phyloP scores from a whole-genome alignment of 352 stramenopile genomes.

The Phytophthora meadii region DNA sequence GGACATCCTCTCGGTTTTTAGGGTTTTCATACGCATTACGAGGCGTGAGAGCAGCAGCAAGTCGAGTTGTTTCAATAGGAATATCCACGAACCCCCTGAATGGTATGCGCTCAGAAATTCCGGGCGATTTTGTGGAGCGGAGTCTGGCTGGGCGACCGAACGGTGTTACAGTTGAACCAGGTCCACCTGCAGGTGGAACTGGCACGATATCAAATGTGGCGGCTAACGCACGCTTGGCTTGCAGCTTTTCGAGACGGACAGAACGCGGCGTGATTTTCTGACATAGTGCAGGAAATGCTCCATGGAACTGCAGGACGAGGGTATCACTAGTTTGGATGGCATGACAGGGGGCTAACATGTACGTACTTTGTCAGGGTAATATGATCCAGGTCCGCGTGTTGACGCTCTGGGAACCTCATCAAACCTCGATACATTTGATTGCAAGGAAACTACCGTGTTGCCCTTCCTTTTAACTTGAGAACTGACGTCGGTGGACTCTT shows the following conservation, averaged over 20 bases:
- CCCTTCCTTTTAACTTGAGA: slow-evolving; percentile 37
- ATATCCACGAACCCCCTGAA: slow-evolving; percentile 4
- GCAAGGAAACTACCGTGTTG: slow-evolving; percentile 45
- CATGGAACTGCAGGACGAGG: slow-evolving; percentile 42
- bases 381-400: slow-evolving; percentile 44
- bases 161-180: neutral
- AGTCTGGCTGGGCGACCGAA: neutral
- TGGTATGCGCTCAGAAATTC: neutral
- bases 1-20: slow-evolving; percentile 47
- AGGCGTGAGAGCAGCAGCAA: slow-evolving; percentile 52
- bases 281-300: slow-evolving; percentile 54
- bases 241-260: slow-evolving; percentile 31
- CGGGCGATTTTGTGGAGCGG: neutral
- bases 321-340: neutral
- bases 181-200: neutral
- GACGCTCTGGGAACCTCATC: slow-evolving; percentile 8
- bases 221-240: slow-evolving; percentile 34
- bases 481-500: slow-evolving; percentile 46
- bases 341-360: neutral
- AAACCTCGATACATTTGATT: slow-evolving; percentile 63
- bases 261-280: slow-evolving; percentile 41
- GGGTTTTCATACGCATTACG: slow-evolving; percentile 52
- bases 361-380: slow-evolving; percentile 58
- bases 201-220: slow-evolving; percentile 38
- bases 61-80: slow-evolving; percentile 30